Conservation (phyloP, 73 alveolate species). For the Paramecium bursaria region DNA sequence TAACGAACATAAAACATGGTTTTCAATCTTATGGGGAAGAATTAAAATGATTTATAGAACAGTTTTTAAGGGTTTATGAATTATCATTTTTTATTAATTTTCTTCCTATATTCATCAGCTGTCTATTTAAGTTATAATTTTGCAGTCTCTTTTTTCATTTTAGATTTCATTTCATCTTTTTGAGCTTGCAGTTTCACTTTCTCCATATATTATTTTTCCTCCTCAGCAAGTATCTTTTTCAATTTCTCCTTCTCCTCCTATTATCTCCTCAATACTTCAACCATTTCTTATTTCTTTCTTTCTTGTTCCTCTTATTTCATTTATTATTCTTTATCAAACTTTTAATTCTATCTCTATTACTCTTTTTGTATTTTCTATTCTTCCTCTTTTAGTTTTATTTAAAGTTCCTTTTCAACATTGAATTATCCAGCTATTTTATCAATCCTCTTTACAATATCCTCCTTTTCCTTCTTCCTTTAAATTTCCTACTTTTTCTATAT, state of each 20-base stretch:
- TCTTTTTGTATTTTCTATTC: conserved; percentile 14
- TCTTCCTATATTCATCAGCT: too few species aligned
- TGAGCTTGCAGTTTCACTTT: not conserved
- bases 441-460: conserved; percentile 40
- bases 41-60: too few species aligned
- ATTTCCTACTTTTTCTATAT: not conserved
- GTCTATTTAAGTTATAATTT: conserved; percentile 1
- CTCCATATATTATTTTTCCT: conserved; percentile 14
- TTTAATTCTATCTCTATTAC: conserved; percentile 3
- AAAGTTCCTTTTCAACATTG: conserved; percentile 36
- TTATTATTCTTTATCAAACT: conserved; percentile 17
- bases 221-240: not conserved
- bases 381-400: conserved; percentile 26
- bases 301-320: conserved; percentile 19
- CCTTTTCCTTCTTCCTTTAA: conserved; percentile 38
- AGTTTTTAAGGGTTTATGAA: too few species aligned
- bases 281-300: conserved; percentile 39
- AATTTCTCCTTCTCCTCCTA: conserved; percentile 6
- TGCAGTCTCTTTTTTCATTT: conserved; percentile 16
- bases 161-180: conserved; percentile 24
- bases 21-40: too few species aligned
- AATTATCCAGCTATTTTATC: conserved; percentile 11
- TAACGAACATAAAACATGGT: too few species aligned
- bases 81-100: too few species aligned
- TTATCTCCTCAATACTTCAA: conserved; percentile 28